Conservation (phyloP, 2,329 filamentous ascomycete genomes). For the Paraconiothyrium sp. region DNA sequence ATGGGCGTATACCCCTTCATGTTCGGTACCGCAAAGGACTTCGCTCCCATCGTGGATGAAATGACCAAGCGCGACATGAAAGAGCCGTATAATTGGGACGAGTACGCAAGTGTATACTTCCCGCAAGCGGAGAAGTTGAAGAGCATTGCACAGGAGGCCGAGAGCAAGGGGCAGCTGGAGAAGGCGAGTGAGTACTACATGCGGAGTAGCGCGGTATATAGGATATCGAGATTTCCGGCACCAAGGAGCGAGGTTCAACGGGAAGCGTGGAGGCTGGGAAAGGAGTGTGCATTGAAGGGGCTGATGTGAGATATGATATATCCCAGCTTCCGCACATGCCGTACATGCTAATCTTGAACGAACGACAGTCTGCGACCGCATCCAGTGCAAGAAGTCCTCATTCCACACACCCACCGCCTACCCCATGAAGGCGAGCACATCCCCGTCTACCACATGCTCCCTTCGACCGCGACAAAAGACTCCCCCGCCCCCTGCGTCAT, state of each 20-base stretch:
- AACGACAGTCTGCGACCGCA: constrained; percentile 49
- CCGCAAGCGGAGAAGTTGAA: constrained; percentile 68
- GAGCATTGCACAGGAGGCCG: constrained; percentile 61
- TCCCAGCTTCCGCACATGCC: not conserved
- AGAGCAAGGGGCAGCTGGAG: constrained; percentile 58
- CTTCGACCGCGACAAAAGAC: constrained; percentile 54
- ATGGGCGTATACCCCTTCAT: constrained; percentile 79
- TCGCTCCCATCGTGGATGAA: constrained; percentile 72
- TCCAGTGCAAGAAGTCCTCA: constrained; percentile 69
- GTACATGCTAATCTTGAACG: not conserved
- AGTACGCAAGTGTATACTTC: constrained; percentile 70
- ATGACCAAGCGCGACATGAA: constrained; percentile 70
- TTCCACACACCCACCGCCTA: constrained; percentile 66
- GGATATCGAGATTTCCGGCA: constrained; percentile 75
- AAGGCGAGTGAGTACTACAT: constrained; percentile 71
- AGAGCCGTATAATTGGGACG: constrained; percentile 69
- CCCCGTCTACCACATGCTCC: constrained; percentile 72
- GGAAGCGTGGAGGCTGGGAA: constrained; percentile 72
- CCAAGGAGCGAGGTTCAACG: constrained; percentile 62
- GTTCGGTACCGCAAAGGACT: constrained; percentile 74
- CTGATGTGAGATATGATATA: constrained; percentile 37
- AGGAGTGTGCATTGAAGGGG: constrained; percentile 69
- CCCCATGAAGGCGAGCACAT: constrained; percentile 65
- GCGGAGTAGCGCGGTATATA: constrained; percentile 66
- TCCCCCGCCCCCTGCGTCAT: constrained; percentile 62